Evolutionary conservation across 768 basidiomycete species (phyloP), one percentile per base, ranked within the genome.

Genomic region (Phanerochaete sordida): DNA sequence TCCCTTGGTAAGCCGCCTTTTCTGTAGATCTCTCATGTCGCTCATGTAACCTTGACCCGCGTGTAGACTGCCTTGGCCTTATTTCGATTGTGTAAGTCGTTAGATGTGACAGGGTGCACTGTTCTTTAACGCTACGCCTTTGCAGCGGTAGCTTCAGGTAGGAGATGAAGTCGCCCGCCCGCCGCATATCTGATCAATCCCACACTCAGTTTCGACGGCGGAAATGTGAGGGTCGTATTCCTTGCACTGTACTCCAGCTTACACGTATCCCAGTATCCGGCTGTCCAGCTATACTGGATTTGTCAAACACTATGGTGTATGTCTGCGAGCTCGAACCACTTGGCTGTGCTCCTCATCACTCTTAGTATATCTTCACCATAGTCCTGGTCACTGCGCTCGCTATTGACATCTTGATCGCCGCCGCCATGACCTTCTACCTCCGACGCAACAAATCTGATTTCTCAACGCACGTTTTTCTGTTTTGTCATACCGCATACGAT

Each of bases 301-400:
- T 35, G 61, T 62, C 3, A 24, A 58, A 1, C 9, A 27, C 27
- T 64, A 35, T 33, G 55, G 31, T 2, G 65, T 66, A 26, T 30
- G 64, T 48, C n/a, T n/a, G n/a, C n/a, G n/a, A n/a, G n/a, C n/a
- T n/a, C n/a, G n/a, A n/a, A n/a, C n/a, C n/a, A n/a, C 19, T 12
- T 51, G 23, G 21, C 9, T 39, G 16, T 27, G 39, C 11, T 16
- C 19, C 39, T n/a, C n/a, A n/a, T n/a, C n/a, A n/a, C n/a, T n/a
- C n/a, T n/a, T n/a, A 65, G 64, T 64, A 59, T 53, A 35, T 65
- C 19, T 65, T 65, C 44, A 65, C 62, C 16, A 56, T 61, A 43
- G 62, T 58, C 16, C 49, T 64, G 23, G 39, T 44, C 15, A 35
- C 57, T 15, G 59, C 64, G 30, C 56, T 50, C 3, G 62, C 55